phyloP scores from a whole-genome alignment of 768 basidiomycete species.

The Cyathus striatus region DNA sequence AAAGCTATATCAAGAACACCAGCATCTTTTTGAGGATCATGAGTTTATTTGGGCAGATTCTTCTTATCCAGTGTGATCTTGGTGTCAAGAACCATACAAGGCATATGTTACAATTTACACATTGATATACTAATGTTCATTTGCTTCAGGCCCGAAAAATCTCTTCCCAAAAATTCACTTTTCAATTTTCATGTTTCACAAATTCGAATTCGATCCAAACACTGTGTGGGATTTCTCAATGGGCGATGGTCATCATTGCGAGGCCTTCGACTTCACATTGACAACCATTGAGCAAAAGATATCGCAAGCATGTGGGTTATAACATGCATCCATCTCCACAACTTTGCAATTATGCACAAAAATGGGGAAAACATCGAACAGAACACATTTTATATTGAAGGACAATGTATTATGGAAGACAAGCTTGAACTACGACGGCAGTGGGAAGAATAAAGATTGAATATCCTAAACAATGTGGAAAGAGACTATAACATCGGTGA shows the following conservation, averaged over 20 bases:
- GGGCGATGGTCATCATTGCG: slow-evolving; percentile 19
- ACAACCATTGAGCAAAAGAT: slow-evolving; percentile 6
- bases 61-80: slow-evolving; percentile 19
- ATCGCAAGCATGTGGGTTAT: slow-evolving; percentile 20
- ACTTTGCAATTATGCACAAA: slow-evolving; percentile 20
- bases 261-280: slow-evolving; percentile 17
- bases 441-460: background rate
- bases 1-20: slow-evolving; percentile 12
- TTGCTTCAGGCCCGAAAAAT: too few relatives aligned
- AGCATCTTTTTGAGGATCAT: slow-evolving; percentile 7
- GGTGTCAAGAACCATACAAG: slow-evolving; percentile 18
- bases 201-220: slow-evolving; percentile 22
- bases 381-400: slow-evolving; percentile 6
- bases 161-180: slow-evolving; percentile 8
- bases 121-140: too few relatives aligned
- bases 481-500: too few relatives aligned
- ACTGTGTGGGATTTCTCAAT: slow-evolving; percentile 22
- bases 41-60: slow-evolving; percentile 25
- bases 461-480: slow-evolving; percentile 2
- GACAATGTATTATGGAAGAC: slow-evolving; percentile 1
- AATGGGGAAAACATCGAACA: slow-evolving; percentile 3
- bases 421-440: background rate
- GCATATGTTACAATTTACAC: slow-evolving; percentile 7
- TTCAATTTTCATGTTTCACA: slow-evolving; percentile 20
- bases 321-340: slow-evolving; percentile 23